These are phyloP conservation scores for Aspergillus sojae DNA, from an alignment of 2,329 filamentous ascomycete species.

Conservation along the genomic window DNA sequence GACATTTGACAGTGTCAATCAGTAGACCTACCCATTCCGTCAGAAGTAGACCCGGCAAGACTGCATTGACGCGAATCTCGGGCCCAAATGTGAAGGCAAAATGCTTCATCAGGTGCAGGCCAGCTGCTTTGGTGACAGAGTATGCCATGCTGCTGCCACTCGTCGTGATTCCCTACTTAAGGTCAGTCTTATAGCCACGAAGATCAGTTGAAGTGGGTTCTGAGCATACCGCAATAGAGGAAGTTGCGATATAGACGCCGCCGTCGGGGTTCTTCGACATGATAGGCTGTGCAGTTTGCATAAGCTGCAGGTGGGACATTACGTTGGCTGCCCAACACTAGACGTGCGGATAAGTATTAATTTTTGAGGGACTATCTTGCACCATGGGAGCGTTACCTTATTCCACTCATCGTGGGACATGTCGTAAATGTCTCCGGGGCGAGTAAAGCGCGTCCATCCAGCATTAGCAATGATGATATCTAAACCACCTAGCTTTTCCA, in stretches of 20 bases:
- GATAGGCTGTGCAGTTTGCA: conserved; percentile 60
- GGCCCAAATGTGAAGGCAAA: conserved; percentile 64
- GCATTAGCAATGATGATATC: conserved; percentile 80
- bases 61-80: conserved; percentile 66
- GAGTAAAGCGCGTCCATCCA: conserved; percentile 64
- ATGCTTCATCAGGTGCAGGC: conserved; percentile 68
- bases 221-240: conserved; percentile 58
- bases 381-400: conserved; percentile 45
- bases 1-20: not conserved
- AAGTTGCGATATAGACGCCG: conserved; percentile 65
- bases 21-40: conserved; percentile 63
- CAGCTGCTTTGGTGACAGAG: conserved; percentile 74
- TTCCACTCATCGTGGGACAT: conserved; percentile 66
- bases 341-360: not conserved
- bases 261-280: conserved; percentile 66
- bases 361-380: not conserved
- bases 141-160: conserved; percentile 69
- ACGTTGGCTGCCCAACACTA: conserved; percentile 67
- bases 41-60: conserved; percentile 65
- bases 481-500: conserved; percentile 66
- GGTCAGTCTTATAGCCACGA: not conserved
- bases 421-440: conserved; percentile 60
- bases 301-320: conserved; percentile 55
- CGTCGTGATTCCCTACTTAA: conserved; percentile 49
- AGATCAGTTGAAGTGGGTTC: not conserved